Percentiles rank a stretch among this genome's conserved stretches.
Conservation (phyloP, 164 flowering plant genomes). For the Paratinospora sagittata region DNA sequence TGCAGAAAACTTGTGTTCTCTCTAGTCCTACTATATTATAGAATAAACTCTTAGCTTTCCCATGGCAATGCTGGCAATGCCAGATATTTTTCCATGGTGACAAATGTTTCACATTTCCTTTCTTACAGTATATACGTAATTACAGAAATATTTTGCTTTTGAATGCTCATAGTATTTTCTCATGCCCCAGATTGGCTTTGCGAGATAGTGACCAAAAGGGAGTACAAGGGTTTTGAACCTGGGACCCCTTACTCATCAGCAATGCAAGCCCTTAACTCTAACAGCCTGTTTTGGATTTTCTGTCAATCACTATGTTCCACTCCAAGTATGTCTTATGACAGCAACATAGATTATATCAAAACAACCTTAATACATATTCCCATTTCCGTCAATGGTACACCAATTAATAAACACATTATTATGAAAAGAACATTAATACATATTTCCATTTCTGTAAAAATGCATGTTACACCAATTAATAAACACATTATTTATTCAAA, state of each 20-base stretch:
- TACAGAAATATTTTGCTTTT: not conserved
- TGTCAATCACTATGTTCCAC: not conserved
- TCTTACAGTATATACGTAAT: not conserved
- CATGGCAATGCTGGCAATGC: not conserved
- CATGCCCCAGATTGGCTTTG: not conserved
- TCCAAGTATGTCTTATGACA: too few relatives aligned
- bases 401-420: not conserved
- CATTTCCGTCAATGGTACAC: not conserved
- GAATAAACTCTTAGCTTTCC: not conserved
- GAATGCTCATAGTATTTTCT: not conserved
- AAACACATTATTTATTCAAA: not conserved
- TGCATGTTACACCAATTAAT: not conserved
- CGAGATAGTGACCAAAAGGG: not conserved
- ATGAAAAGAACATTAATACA: not conserved
- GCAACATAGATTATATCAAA: not conserved
- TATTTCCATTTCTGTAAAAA: not conserved
- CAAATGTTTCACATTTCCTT: not conserved
- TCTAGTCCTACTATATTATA: not conserved
- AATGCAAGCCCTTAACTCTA: not conserved
- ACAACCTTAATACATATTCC: not conserved
- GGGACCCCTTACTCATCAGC: not conserved
- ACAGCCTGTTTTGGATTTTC: not conserved
- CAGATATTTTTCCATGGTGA: not conserved
- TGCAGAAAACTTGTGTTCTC: not conserved
- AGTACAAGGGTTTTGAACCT: not conserved